Evolutionary conservation across 306 rosid species (phyloP).

Genomic region (Lathyrus tuberosus): DNA sequence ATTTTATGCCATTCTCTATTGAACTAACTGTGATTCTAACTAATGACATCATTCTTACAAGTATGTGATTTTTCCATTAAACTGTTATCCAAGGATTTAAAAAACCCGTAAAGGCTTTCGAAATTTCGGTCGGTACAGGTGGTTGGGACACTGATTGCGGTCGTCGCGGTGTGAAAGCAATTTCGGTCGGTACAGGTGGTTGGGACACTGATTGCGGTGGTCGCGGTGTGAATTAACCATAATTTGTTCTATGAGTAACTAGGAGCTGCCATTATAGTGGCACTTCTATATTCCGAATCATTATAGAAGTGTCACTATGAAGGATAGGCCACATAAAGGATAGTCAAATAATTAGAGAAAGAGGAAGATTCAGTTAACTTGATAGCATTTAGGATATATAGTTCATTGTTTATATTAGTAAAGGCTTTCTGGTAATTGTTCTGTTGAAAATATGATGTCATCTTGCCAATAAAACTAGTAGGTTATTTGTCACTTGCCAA

Average conservation of each 20-base stretch:
- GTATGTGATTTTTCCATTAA: background rate
- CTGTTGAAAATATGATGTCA: constrained; percentile 9
- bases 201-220: no score
- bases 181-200: no score
- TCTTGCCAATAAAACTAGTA: constrained; percentile 2
- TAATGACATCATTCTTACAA: background rate
- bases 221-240: no score
- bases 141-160: no score
- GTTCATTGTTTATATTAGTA: constrained; percentile 1
- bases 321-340: background rate
- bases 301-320: background rate
- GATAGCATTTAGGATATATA: constrained; percentile 13
- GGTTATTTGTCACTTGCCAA: background rate
- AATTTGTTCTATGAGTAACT: no score
- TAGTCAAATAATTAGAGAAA: no score
- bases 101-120: no score
- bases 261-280: no score
- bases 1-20: constrained; percentile 4
- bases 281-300: no score
- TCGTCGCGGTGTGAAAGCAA: no score
- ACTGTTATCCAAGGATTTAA: background rate
- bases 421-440: constrained; percentile 19
- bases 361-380: constrained; percentile 16
- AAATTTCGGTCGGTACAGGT: no score
- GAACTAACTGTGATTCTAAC: constrained; percentile 6